phyloP scores from a whole-genome alignment of 192 early-diverging fungal genomes.

The Cladochytrium replicatum region DNA sequence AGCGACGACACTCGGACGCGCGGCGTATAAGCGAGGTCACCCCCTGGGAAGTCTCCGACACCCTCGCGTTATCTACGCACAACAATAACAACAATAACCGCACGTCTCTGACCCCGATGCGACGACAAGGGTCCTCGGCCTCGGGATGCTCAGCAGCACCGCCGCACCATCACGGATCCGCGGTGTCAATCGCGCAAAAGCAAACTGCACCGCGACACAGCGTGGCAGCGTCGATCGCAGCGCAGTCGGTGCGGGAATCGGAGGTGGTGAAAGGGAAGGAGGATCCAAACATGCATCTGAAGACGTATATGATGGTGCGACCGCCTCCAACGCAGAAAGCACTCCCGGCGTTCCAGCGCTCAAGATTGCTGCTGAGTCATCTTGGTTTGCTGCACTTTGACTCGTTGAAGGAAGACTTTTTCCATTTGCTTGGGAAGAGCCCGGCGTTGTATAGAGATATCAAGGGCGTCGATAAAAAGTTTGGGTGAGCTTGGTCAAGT shows the following conservation, averaged over 20 bases:
- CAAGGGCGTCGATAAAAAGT: constrained; percentile 68
- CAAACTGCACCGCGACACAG: too few species aligned
- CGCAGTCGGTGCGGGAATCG: background rate
- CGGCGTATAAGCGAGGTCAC: too few species aligned
- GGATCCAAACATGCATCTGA: constrained; percentile 24
- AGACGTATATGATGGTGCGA: constrained; percentile 5
- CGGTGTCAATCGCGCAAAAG: too few species aligned
- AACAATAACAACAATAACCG: too few species aligned
- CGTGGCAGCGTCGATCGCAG: too few species aligned
- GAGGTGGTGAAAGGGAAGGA: constrained; percentile 11
- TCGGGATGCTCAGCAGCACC: too few species aligned
- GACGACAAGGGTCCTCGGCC: too few species aligned
- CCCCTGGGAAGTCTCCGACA: too few species aligned
- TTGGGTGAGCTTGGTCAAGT: constrained; percentile 46
- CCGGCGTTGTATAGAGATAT: constrained; percentile 60
- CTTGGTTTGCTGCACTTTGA: constrained; percentile 66
- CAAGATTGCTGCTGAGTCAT: constrained; percentile 65
- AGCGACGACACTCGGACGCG: too few species aligned
- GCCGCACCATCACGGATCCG: too few species aligned
- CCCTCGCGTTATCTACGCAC: too few species aligned
- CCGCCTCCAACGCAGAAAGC: constrained; percentile 37
- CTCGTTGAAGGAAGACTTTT: constrained; percentile 54
- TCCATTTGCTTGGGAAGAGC: constrained; percentile 58
- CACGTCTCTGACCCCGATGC: too few species aligned
- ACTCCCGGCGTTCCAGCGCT: constrained; percentile 39